phyloP scores from a whole-genome alignment of 2,329 filamentous ascomycete species.

The Westerdykella ornata region DNA sequence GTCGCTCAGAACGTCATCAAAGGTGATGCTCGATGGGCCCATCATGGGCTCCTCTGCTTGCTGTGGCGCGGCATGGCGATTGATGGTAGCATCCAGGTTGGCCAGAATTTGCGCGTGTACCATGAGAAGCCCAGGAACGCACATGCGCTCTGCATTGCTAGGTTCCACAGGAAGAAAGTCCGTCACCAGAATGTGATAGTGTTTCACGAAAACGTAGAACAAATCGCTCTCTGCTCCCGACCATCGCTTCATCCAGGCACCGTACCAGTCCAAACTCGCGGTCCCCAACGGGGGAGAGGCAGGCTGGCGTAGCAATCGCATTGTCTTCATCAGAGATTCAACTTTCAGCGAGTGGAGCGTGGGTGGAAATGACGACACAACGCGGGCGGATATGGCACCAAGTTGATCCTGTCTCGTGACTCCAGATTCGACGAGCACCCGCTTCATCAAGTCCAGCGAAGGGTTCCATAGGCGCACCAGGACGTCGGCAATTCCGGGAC shows the following conservation, averaged over 20 bases:
- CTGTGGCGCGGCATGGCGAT: slow-evolving; percentile 54
- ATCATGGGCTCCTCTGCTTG: slow-evolving; percentile 26
- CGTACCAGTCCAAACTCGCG: slow-evolving; percentile 73
- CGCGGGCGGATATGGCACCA: slow-evolving; percentile 50
- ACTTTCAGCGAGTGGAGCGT: slow-evolving; percentile 57
- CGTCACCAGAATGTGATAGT: slow-evolving; percentile 71
- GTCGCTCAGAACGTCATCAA: slow-evolving; percentile 57
- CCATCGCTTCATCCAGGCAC: slow-evolving; percentile 80
- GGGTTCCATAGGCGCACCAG: slow-evolving; percentile 75
- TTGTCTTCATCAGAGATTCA: slow-evolving; percentile 54
- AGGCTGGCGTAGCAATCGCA: slow-evolving; percentile 57
- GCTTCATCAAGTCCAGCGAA: slow-evolving; percentile 60
- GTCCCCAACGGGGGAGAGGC: slow-evolving; percentile 62
- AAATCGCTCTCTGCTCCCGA: slow-evolving; percentile 80
- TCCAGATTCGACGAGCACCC: slow-evolving; percentile 63
- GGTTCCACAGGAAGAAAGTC: slow-evolving; percentile 50
- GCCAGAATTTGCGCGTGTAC: slow-evolving; percentile 76
- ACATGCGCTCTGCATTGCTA: slow-evolving; percentile 51
- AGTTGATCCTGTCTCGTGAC: slow-evolving; percentile 50
- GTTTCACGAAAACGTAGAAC: slow-evolving; percentile 86
- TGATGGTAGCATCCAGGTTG: slow-evolving; percentile 75
- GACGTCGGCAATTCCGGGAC: slow-evolving; percentile 76
- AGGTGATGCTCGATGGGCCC: slow-evolving; percentile 50
- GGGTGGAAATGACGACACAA: slow-evolving; percentile 64
- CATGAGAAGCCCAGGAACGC: slow-evolving; percentile 70